Evolutionary conservation across 2,329 filamentous ascomycete species (phyloP).

Genomic region (Aspergillus caelatus): DNA sequence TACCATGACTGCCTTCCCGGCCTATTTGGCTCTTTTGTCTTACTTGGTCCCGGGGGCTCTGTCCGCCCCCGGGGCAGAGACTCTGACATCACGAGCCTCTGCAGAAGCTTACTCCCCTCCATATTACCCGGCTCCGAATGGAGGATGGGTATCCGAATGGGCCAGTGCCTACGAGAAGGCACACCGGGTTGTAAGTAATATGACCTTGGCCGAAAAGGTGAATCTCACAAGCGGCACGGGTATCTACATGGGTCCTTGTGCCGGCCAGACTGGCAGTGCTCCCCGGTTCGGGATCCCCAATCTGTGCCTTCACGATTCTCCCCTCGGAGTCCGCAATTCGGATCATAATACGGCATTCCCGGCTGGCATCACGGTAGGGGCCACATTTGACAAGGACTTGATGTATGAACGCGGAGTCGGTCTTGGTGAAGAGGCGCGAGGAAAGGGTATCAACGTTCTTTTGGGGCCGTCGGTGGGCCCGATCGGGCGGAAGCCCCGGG

Average conservation of each 20-base stretch:
- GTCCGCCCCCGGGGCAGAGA: conserved; percentile 5
- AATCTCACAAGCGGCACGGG: conserved; percentile 75
- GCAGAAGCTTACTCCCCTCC: conserved; percentile 46
- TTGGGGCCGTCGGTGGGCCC: conserved; percentile 73
- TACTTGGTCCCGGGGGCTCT: conserved; percentile 11
- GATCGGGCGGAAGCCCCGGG: conserved; percentile 70
- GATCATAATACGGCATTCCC: conserved; percentile 78
- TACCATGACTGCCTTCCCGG: conserved; percentile 12
- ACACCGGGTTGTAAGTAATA: conserved; percentile 66
- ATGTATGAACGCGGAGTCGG: conserved; percentile 70
- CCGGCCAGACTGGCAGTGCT: conserved; percentile 75
- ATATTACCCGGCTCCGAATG: conserved; percentile 74
- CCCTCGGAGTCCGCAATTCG: conserved; percentile 70
- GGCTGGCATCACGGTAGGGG: conserved; percentile 74
- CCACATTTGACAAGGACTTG: conserved; percentile 73
- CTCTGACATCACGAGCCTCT: conserved; percentile 22
- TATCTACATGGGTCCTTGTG: conserved; percentile 72
- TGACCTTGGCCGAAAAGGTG: conserved; percentile 80
- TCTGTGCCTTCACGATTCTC: conserved; percentile 72
- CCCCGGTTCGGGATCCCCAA: conserved; percentile 70
- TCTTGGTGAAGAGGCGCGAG: conserved; percentile 70
- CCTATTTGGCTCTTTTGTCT: conserved; percentile 6
- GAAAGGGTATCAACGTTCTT: conserved; percentile 72
- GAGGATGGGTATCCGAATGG: conserved; percentile 73
- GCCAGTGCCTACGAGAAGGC: conserved; percentile 71